These are phyloP conservation scores for Populus simonii DNA, from an alignment of 345 rosid species.

Conservation along the genomic window DNA sequence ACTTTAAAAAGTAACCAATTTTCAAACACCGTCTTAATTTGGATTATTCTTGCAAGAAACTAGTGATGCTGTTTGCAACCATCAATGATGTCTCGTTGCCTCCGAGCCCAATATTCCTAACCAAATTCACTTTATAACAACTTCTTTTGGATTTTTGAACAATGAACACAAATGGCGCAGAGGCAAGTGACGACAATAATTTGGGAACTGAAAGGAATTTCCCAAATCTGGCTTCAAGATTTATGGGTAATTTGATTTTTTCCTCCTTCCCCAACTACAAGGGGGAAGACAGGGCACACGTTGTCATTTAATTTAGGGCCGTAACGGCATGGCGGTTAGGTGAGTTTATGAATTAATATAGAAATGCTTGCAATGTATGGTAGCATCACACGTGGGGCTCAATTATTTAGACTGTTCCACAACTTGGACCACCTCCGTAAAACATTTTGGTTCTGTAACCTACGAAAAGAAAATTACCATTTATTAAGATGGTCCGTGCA, in stretches of 20 bases:
- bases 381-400: conserved; percentile 10
- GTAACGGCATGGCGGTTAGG: conserved; percentile 17
- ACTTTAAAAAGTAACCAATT: rapidly evolving
- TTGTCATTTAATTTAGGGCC: conserved; percentile 13
- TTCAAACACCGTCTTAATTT: rapidly evolving
- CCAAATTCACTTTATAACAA: no score
- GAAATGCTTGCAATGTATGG: not conserved
- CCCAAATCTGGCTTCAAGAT: no score
- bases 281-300: not conserved
- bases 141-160: no score
- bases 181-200: no score
- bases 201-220: no score
- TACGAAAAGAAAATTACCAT: not conserved
- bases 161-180: no score
- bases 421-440: conserved; percentile 7
- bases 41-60: no score
- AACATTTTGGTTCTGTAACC: not conserved
- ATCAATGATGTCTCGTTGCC: no score
- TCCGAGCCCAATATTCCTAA: no score
- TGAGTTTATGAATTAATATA: not conserved
- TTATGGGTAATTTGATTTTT: no score
- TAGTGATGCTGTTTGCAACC: no score
- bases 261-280: no score
- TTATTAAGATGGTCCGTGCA: not conserved
- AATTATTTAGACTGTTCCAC: not conserved